Base-by-base conservation (phyloP, 1,139 yeast species). In the Saccharomyces hybrid region DNA sequence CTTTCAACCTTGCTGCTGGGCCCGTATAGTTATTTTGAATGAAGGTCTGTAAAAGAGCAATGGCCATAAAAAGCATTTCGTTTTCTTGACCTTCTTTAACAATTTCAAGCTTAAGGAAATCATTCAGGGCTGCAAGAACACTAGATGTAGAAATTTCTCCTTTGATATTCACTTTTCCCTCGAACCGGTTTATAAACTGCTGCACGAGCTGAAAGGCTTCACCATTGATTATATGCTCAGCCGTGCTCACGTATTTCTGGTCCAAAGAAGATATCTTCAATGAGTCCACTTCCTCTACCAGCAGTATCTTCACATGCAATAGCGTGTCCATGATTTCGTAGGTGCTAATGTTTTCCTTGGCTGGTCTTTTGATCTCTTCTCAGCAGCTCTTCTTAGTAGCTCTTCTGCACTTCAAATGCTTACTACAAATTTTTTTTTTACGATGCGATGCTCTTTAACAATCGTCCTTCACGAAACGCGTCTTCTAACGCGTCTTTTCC, bases 1-100 rank as follows among this genome's bases (percentile, higher is more conserved):
- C 64, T 2, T 70, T 71, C 42, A 73, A 64, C 0, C 76, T 75
- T 0, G 83, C 66, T 27, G 77, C 76, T 1, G 98, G 98, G 3
- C 98, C 98, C 0, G 96, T 88, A 66, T 78, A 88, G 67, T 91
- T 91, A 53, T 80, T 71, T 66, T 89, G 96, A 25, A 87, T 72
- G 65, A 86, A 91, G 1, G 80, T 68, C 64, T 89, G 90, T 42
- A 89, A 72, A 4, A 82, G 72, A 1, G 85, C 76, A 53, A 85
- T 73, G 4, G 86, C 88, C 14, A 72, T 51, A 11, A 68, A 51
- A n/a, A 72, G 55, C 3, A 67, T 51, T 7, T 46, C 14, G 14
- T 55, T 53, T 9, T 53, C 16, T 41, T 38, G 42, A 16, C 42
- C 42, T 38, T 6, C 42, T 38, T 38, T 16, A 4, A 14, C 9